Evolutionary conservation across 495 filamentous ascomycete species (phyloP), one percentile per base, ranked within the genome.

Genomic region (Chaetomium fimeti): DNA sequence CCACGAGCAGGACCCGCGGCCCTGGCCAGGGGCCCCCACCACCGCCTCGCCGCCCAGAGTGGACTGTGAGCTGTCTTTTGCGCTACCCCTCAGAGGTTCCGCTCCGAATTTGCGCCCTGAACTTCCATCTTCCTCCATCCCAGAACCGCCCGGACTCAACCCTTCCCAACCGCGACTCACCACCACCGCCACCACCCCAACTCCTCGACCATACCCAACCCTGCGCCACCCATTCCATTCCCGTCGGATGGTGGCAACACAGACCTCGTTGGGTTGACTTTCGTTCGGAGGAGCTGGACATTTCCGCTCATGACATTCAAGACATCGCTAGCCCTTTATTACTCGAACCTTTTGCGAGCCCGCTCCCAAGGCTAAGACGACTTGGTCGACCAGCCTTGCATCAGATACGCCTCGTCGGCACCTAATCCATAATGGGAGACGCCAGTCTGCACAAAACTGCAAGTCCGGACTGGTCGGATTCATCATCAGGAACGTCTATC

Each of bases 401-500:
- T n/a, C n/a, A 27, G 4, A 13, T 48, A 15, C 36, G 47, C 48
- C 36, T 24, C 49, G 32, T 18, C 60, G 32, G 49, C 60, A 43
- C 40, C 0, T 48, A 57, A 64, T 51, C 60, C 61, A 66, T 67
- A 56, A 74, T 74, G 72, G 74, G 67, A 43, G 72, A 73, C 48
- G 45, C 58, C 36, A 62, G 29, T 36, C 62, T 58, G 38, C 42
- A 58, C 24, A 68, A 64, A 15, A 25, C 56, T 24, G 29, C 63
- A 28, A 57, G 65, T 20, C 71, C 72, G 57, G 65, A 68, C 57
- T 66, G 74, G 43, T 81, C 78, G 12, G 74, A 76, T 53, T 69
- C 74, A n/a, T 74, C 69, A 7, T 79, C 77, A 22, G 71, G 72
- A 40, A 75, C 75, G 28, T 78, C 77, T 4, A 51, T 71, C 45